Base-by-base conservation (phyloP, 805 yeast genomes). In the Candida xiaguanensis region DNA sequence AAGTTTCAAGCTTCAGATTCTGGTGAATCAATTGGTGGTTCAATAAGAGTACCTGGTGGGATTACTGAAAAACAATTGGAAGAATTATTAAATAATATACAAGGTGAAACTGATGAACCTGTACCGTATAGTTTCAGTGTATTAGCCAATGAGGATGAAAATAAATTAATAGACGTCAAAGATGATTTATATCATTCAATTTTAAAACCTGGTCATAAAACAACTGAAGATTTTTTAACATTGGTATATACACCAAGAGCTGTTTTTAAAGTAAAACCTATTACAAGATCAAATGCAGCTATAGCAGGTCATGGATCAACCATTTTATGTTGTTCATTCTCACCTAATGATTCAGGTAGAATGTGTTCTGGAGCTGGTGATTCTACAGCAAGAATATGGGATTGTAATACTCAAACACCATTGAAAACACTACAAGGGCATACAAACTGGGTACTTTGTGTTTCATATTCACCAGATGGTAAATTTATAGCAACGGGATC, bases 281-380 rank as follows among this genome's bases (percentile, higher is more conserved):
- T 93, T 12, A 88, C 97, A 1, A 71, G 98, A 53, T 81, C 95
- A 2, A 82, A 89, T 4, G 90, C 95, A 8, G 89, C 97, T 0
- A 91, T 93, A 39, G 78, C 95, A 2, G 99, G 99, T 5, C 99
- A 93, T 58, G 96, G 96, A 1, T 78, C 95, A 2, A 93, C 98
- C 0, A 87, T 93, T 44, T 67, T 93, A 47, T 86, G 96, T 43
- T 84, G 93, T 30, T 90, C 85, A 46, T 93, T 93, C 72, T 95
- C 99, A 2, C 99, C 99, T 22, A 74, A 85, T 53, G 82, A 90
- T 13, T 78, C 91, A 13, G 74, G 90, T 2, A 71, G 86, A 49
- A 80, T 90, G 83, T 93, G 86, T 29, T 85, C 97, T 0, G 99
- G 99, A 26, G 87, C 96, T 5, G 99, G 99, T 32, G 99, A 93